These are phyloP conservation scores for Yarrowia sp. DNA, from an alignment of 805 yeast genomes.

Conservation along the genomic window DNA sequence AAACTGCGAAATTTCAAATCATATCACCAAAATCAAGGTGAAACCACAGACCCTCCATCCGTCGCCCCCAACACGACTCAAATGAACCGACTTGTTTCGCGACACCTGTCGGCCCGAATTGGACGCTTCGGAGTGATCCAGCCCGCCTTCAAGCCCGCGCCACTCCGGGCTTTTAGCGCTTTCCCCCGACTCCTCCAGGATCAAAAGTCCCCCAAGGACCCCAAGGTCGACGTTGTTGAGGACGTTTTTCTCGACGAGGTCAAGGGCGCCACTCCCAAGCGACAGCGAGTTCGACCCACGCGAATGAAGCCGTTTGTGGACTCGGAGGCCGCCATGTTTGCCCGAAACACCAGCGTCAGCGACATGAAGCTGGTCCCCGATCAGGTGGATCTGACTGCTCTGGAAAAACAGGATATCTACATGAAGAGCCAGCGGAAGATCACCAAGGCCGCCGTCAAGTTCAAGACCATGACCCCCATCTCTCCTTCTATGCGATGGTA, in stretches of 20 bases:
- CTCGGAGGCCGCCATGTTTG: slow-evolving; percentile 28
- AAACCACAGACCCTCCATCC: neutral
- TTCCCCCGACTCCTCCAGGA: slow-evolving; percentile 10
- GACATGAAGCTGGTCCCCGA: slow-evolving; percentile 32
- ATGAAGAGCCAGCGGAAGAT: slow-evolving; percentile 75
- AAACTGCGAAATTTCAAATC: slow-evolving; percentile 12
- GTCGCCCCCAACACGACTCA: slow-evolving; percentile 4
- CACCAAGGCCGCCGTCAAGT: slow-evolving; percentile 70
- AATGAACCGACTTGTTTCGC: slow-evolving; percentile 35
- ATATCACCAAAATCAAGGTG: neutral
- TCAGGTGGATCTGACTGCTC: slow-evolving; percentile 59
- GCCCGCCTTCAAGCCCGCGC: slow-evolving; percentile 3
- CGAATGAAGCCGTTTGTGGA: slow-evolving; percentile 39
- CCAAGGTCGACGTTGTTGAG: neutral
- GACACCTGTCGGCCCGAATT: slow-evolving; percentile 32
- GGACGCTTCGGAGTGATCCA: slow-evolving; percentile 22
- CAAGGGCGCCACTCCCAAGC: slow-evolving; percentile 36
- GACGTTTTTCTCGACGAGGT: slow-evolving; percentile 20
- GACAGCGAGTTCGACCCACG: slow-evolving; percentile 41
- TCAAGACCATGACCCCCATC: slow-evolving; percentile 62
- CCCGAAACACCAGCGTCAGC: slow-evolving; percentile 23
- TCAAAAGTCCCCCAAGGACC: slow-evolving; percentile 1
- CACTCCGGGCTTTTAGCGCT: neutral
- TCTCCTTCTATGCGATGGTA: slow-evolving; percentile 91
- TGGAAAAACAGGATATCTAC: slow-evolving; percentile 79